Evolutionary conservation across 306 rosid genomes (phyloP).

Genomic region (Cyamopsis tetragonoloba): DNA sequence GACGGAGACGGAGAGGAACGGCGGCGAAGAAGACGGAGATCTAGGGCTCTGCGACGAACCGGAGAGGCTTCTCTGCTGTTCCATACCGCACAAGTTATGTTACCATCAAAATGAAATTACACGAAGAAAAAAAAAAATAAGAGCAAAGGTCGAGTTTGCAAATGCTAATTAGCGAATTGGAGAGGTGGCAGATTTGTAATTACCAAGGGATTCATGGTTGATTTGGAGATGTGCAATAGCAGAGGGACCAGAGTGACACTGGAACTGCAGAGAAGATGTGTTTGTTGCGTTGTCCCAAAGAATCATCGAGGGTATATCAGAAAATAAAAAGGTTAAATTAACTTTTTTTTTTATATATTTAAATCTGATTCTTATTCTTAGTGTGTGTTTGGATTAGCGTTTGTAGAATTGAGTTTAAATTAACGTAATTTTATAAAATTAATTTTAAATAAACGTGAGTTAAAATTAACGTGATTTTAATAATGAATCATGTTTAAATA

Average conservation of each 20-base stretch:
- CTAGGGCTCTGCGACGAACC: constrained; percentile 88
- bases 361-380: no score
- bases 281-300: neutral
- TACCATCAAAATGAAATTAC: neutral
- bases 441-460: no score
- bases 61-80: constrained; percentile 67
- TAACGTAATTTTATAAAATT: no score
- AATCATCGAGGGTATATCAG: no score
- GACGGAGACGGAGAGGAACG: constrained; percentile 75
- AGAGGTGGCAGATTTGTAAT: constrained; percentile 43
- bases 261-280: neutral
- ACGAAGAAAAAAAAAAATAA: neutral
- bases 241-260: no score
- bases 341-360: no score
- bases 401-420: no score
- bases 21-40: constrained; percentile 85
- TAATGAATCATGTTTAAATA: no score
- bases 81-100: constrained; percentile 33
- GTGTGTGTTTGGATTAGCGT: no score
- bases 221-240: neutral
- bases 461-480: no score
- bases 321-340: no score
- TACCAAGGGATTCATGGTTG: constrained; percentile 43
- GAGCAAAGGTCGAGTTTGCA: neutral
- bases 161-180: neutral